These are phyloP conservation scores for Boletus semigastroideus DNA, from an alignment of 1,284 basidiomycete species.

Conservation along the genomic window DNA sequence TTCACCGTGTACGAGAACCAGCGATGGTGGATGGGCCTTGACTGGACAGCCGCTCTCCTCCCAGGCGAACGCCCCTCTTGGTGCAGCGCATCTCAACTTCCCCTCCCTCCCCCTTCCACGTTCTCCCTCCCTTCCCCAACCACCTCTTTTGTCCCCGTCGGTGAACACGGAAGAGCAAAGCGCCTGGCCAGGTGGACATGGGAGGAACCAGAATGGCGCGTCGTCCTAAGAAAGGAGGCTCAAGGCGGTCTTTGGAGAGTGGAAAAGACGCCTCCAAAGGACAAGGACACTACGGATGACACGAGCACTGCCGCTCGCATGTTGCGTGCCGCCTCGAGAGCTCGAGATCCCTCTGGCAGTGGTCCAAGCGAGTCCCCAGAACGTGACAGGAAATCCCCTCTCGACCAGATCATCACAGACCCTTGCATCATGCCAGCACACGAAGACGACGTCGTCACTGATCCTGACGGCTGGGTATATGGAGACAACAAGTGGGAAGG, in stretches of 20 bases:
- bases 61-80: constrained; percentile 90
- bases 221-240: constrained; percentile 62
- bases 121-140: constrained; percentile 58
- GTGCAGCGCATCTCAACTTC: constrained; percentile 62
- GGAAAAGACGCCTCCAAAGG: constrained; percentile 60
- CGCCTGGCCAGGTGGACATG: constrained; percentile 81
- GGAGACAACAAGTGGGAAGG: constrained; percentile 96
- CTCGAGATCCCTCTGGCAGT: constrained; percentile 14
- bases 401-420: constrained; percentile 21
- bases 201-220: constrained; percentile 86
- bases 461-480: constrained; percentile 91
- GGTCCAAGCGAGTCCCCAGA: constrained; percentile 24
- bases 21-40: constrained; percentile 89
- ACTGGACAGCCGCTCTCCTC: constrained; percentile 92
- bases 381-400: constrained; percentile 11
- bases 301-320: constrained; percentile 31
- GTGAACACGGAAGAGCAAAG: constrained; percentile 47
- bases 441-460: constrained; percentile 59
- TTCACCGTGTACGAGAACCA: constrained; percentile 94
- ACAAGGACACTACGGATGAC: constrained; percentile 42
- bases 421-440: constrained; percentile 26
- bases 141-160: constrained; percentile 34
- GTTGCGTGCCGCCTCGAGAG: constrained; percentile 26
- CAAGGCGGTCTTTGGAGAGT: constrained; percentile 45
- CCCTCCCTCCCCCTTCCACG: constrained; percentile 63